Conservation (phyloP, 1,139 yeast genomes). For the Protomyces inouyei region DNA sequence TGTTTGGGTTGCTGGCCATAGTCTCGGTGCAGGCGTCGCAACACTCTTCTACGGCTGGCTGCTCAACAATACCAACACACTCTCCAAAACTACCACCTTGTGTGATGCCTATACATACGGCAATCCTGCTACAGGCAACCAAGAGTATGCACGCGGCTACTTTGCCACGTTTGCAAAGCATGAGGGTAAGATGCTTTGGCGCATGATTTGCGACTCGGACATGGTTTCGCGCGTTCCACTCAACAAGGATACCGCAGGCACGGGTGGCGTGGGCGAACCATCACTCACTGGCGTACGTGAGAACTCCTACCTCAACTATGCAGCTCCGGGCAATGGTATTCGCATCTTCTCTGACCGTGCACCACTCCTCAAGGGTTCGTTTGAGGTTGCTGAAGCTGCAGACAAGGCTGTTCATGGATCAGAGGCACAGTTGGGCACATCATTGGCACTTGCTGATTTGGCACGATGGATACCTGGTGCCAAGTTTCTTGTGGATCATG, state of each 20-base stretch:
- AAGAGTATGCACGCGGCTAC: constrained; percentile 7
- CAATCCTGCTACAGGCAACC: constrained; percentile 14
- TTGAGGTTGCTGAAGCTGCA: neutral
- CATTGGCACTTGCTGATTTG: neutral
- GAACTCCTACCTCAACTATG: neutral
- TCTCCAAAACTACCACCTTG: neutral
- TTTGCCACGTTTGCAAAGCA: neutral
- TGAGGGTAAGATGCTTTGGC: constrained; percentile 1
- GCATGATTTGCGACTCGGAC: constrained; percentile 18
- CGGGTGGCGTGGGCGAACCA: neutral
- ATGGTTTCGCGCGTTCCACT: constrained; percentile 20
- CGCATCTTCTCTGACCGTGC: neutral
- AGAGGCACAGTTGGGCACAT: neutral
- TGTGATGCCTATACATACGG: constrained; percentile 15
- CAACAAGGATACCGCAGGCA: neutral
- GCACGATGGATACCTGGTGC: neutral
- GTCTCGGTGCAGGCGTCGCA: constrained; percentile 25
- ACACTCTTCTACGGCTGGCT: constrained; percentile 8
- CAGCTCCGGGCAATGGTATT: neutral
- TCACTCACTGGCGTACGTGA: neutral
- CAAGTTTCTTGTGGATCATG: neutral
- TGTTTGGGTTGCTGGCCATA: constrained; percentile 24
- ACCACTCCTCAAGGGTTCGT: neutral
- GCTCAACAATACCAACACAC: neutral
- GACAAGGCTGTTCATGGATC: neutral